Conservation (phyloP, 768 basidiomycete genomes). For the Hericium coralloides region DNA sequence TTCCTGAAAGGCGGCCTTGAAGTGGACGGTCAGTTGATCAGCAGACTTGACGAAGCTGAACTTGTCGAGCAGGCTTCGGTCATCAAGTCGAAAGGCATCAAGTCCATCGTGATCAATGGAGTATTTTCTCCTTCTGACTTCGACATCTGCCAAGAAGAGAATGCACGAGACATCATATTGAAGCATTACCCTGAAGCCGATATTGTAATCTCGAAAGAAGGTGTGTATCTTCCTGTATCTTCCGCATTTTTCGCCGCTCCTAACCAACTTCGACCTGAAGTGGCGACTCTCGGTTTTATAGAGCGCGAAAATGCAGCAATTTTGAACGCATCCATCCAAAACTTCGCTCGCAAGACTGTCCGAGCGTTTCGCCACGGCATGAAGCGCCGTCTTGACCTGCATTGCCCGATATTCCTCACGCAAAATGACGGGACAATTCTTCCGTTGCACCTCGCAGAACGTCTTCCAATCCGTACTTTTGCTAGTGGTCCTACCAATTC, state of each 20-base stretch:
- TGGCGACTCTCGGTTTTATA: slow-evolving; percentile 49
- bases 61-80: slow-evolving; percentile 32
- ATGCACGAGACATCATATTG: slow-evolving; percentile 31
- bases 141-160: slow-evolving; percentile 36
- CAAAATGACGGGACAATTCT: slow-evolving; percentile 53
- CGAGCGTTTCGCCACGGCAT: slow-evolving; percentile 41
- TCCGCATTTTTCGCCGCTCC: background rate
- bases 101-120: slow-evolving; percentile 34
- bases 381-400: slow-evolving; percentile 26
- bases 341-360: slow-evolving; percentile 49
- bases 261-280: slow-evolving; percentile 22
- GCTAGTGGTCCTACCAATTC: slow-evolving; percentile 14
- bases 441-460: slow-evolving; percentile 38
- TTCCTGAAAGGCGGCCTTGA: slow-evolving; percentile 33
- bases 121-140: slow-evolving; percentile 42
- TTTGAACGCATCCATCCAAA: slow-evolving; percentile 54
- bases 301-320: slow-evolving; percentile 64
- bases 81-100: slow-evolving; percentile 25
- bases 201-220: background rate
- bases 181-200: background rate
- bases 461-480: slow-evolving; percentile 55
- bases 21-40: slow-evolving; percentile 39
- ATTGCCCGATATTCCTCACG: slow-evolving; percentile 41
- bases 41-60: slow-evolving; percentile 33
- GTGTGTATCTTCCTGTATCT: background rate